Evolutionary conservation across 1,284 basidiomycete species (phyloP), one percentile per base, ranked within the genome.

Genomic region (Anthracocystis setariae): DNA sequence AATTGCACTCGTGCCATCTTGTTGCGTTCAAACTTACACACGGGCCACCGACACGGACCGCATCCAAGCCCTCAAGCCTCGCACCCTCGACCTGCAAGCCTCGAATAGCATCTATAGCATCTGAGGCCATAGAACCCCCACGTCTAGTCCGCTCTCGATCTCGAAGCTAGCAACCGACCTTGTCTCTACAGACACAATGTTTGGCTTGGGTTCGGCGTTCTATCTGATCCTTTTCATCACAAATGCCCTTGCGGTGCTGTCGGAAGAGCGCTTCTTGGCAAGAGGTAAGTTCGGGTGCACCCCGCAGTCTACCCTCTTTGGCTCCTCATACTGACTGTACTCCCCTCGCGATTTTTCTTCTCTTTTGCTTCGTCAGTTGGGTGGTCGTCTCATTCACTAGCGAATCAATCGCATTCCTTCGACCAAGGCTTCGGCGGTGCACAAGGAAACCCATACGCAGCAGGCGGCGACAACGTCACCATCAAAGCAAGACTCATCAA

Each of bases 211-310:
- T 0, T 77, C 73, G 17, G 72, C 86, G 43, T 77, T 87, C 57
- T 86, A 87, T 74, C 82, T 84, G 12, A 80, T 83, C 10, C 82
- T 98, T 17, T 88, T 98, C 39, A 86, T 97, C 82, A 89, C 93
- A 72, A 98, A 98, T 83, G 92, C 93, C 27, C 88, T 97, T 80
- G 94, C 94, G 8, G 90, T 98, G 60, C 86, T 98, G 55, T 96
- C 90, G 80, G 94, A 98, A 84, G 94, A 98, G 77, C 88, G 94
- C 1, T 98, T 98, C 84, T 88, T 98, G 45, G 91, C 93, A 21
- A 87, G 91, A 83, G 93, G 95, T 97, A 82, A 79, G 91, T 88
- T 45, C 9, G 33, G 12, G 27, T 32, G 23, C 25, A 21, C 27
- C 4, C 47, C 18, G n/a, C 8, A 8, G 27, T 8, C 29, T 32